Evolutionary conservation across 345 rosid genomes (phyloP).

Genomic region (Eucalyptus fibrosa): DNA sequence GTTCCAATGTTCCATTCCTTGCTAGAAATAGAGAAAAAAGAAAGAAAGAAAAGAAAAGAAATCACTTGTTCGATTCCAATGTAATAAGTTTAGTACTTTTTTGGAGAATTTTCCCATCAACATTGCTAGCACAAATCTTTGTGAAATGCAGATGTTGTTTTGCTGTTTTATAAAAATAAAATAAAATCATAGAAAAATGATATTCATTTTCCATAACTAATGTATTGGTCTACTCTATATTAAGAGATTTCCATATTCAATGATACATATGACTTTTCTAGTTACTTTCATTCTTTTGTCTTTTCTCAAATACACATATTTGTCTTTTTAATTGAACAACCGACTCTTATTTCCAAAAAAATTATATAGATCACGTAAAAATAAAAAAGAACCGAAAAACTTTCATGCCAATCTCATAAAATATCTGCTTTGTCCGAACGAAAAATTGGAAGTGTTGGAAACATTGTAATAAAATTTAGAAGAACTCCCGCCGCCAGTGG

Average conservation of each 20-base stretch:
- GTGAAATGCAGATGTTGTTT: not conserved
- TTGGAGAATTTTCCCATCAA: not conserved
- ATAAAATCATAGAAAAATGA: no score
- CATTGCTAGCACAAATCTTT: not conserved
- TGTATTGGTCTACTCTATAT: rapidly evolving
- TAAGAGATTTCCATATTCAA: not conserved
- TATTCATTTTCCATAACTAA: not conserved
- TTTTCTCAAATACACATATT: not conserved
- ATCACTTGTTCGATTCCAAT: no score
- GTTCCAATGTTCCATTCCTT: not conserved
- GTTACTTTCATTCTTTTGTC: not conserved
- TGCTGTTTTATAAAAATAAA: no score
- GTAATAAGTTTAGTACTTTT: rapidly evolving
- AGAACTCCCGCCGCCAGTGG: rapidly evolving
- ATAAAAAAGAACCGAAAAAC: no score
- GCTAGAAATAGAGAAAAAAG: no score
- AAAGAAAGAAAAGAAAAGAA: no score
- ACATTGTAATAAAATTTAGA: rapidly evolving
- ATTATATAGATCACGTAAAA: not conserved
- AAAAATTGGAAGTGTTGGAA: no score
- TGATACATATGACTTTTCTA: not conserved
- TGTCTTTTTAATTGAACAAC: not conserved
- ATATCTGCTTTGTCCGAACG: not conserved
- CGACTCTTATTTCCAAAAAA: not conserved
- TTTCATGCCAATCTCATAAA: not conserved